Conservation (phyloP, 192 early-diverging fungal species). For the Coemansia umbellata region DNA sequence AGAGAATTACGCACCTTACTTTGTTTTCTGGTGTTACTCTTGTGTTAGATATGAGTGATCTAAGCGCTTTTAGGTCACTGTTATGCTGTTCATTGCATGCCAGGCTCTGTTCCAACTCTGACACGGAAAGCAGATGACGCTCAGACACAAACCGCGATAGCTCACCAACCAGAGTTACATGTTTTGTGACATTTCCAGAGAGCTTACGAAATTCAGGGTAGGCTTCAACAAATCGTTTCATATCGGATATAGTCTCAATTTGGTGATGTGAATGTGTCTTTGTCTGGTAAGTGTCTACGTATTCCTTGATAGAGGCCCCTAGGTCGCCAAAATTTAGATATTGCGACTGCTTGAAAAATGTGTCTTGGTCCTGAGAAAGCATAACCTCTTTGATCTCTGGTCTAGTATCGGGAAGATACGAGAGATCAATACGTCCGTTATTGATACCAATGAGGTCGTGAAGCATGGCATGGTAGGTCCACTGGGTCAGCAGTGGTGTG, state of each 20-base stretch:
- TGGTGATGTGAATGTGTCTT: conserved; percentile 87
- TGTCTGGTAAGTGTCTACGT: conserved; percentile 91
- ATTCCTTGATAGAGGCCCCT: conserved; percentile 87
- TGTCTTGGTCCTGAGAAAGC: conserved; percentile 83
- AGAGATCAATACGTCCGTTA: conserved; percentile 91
- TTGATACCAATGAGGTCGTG: conserved; percentile 92
- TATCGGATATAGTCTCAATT: conserved; percentile 94
- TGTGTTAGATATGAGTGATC: conserved; percentile 58
- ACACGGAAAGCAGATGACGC: conserved; percentile 75
- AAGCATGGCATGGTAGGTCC: conserved; percentile 99
- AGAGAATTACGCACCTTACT: conserved; percentile 75
- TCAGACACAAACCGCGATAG: conserved; percentile 75
- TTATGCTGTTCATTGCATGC: conserved; percentile 85
- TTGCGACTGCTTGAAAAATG: conserved; percentile 88
- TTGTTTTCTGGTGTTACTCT: conserved; percentile 71
- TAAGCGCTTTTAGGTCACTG: conserved; percentile 72
- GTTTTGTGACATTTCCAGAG: conserved; percentile 95
- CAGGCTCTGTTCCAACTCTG: conserved; percentile 92
- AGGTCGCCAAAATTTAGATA: conserved; percentile 93
- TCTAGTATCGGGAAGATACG: conserved; percentile 72
- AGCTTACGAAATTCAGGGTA: conserved; percentile 98
- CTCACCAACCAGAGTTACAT: conserved; percentile 97
- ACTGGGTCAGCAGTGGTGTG: conserved; percentile 89
- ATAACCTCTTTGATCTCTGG: conserved; percentile 93
- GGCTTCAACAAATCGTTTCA: conserved; percentile 98